Percentiles rank a stretch among this genome's conserved stretches.
phyloP scores from a whole-genome alignment of 1,284 basidiomycete species.

The Apiotrichum veenhuisii region DNA sequence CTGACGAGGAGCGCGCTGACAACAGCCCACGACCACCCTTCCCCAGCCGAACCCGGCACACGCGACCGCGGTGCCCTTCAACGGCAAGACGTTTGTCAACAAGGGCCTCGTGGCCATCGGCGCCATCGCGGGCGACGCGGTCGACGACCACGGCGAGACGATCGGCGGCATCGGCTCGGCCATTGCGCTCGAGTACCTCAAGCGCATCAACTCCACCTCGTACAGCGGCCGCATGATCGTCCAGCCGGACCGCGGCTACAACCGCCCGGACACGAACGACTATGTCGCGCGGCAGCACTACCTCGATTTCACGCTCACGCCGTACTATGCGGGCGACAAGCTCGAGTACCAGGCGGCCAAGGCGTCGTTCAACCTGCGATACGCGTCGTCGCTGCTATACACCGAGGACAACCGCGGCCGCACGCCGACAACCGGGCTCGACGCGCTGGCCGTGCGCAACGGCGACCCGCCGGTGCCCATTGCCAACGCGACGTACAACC shows the following conservation, averaged over 20 bases:
- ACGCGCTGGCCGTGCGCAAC: constrained; percentile 55
- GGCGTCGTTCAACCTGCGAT: constrained; percentile 56
- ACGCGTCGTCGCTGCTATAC: constrained; percentile 58
- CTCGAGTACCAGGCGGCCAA: constrained; percentile 58
- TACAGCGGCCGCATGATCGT: constrained; percentile 55
- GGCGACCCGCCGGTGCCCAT: constrained; percentile 18
- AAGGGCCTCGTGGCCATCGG: constrained; percentile 47
- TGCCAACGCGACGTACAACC: constrained; percentile 49
- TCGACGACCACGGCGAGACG: constrained; percentile 41
- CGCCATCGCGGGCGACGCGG: constrained; percentile 29
- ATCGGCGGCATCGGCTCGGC: constrained; percentile 44
- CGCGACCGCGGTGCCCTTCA: constrained; percentile 10
- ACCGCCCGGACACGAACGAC: constrained; percentile 53
- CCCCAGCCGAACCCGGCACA: no score
- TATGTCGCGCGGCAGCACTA: constrained; percentile 60
- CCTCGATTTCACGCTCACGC: constrained; percentile 59
- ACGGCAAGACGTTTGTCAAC: constrained; percentile 31
- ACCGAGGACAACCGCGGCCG: constrained; percentile 53
- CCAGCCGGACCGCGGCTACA: constrained; percentile 56
- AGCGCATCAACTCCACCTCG: constrained; percentile 15
- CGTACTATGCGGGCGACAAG: constrained; percentile 55
- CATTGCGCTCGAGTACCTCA: constrained; percentile 23
- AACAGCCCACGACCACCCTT: no score
- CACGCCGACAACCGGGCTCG: constrained; percentile 64
- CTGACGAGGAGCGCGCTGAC: no score